Conservation (phyloP, 306 rosid species). For the Lupinus albus region DNA sequence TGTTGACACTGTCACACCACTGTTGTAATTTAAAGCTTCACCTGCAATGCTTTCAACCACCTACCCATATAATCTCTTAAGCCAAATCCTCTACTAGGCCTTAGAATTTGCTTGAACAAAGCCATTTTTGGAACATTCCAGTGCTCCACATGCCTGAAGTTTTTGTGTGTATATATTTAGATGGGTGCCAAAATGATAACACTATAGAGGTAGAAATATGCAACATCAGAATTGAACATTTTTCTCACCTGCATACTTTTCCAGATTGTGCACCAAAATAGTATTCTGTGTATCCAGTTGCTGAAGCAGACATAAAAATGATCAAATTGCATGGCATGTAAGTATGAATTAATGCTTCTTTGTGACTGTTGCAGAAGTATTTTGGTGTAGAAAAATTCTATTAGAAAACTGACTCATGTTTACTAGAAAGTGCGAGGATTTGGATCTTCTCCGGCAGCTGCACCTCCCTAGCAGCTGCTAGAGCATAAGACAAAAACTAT, state of each 20-base stretch:
- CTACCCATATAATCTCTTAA: constrained; percentile 46
- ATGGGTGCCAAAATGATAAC: constrained; percentile 9
- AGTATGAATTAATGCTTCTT: not conserved
- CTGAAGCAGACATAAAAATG: constrained; percentile 53
- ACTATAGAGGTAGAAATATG: constrained; percentile 21
- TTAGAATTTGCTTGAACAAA: constrained; percentile 77
- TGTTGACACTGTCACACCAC: constrained; percentile 25
- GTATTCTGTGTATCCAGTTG: constrained; percentile 94
- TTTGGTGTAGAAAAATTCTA: constrained; percentile 15
- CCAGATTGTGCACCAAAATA: constrained; percentile 77
- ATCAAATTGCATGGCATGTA: constrained; percentile 31
- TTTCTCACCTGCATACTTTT: constrained; percentile 82
- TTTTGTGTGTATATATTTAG: constrained; percentile 8
- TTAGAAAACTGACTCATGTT: constrained; percentile 1
- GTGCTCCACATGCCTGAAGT: constrained; percentile 80
- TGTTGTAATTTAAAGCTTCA: constrained; percentile 30
- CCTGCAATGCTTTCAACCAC: constrained; percentile 47
- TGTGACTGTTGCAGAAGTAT: constrained; percentile 15
- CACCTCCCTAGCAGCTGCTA: no score
- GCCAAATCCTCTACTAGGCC: constrained; percentile 70
- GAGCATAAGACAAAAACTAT: no score
- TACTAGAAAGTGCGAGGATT: not conserved
- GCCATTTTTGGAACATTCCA: constrained; percentile 97
- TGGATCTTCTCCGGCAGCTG: no score
- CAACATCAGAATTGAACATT: not conserved